A percentile compares a stretch with the other conserved stretches of the same genome.
phyloP scores from a whole-genome alignment of 2,329 filamentous ascomycete species.

The Byssoonygena ceratinophila region DNA sequence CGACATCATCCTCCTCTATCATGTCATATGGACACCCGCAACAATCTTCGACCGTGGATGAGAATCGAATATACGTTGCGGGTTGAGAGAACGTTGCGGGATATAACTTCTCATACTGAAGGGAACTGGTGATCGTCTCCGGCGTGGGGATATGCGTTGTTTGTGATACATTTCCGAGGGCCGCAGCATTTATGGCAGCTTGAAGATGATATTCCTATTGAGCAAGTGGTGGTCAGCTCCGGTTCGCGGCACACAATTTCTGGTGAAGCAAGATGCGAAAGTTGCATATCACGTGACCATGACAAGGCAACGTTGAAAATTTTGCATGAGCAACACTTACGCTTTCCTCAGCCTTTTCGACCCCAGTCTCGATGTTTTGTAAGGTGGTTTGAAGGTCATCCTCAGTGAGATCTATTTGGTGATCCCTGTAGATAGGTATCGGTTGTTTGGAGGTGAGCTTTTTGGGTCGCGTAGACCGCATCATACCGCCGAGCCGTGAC shows the following conservation, averaged over 20 bases:
- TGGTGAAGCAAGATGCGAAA: background rate
- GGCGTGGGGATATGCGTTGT: conserved; percentile 56
- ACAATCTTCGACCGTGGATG: conserved; percentile 93
- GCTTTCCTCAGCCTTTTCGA: conserved; percentile 94
- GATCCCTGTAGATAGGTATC: conserved; percentile 76
- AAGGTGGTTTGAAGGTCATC: conserved; percentile 71
- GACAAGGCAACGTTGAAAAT: conserved; percentile 24
- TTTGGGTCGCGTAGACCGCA: conserved; percentile 40
- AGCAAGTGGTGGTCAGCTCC: conserved; percentile 8
- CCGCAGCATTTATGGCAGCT: conserved; percentile 59
- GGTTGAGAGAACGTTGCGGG: conserved; percentile 69
- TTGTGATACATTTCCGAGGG: conserved; percentile 51
- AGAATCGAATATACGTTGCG: conserved; percentile 91
- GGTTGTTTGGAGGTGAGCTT: conserved; percentile 88
- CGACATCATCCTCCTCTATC: conserved; percentile 79
- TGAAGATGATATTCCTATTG: conserved; percentile 88
- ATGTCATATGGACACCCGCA: conserved; percentile 87
- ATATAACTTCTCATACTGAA: conserved; percentile 86
- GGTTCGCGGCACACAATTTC: background rate
- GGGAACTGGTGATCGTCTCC: conserved; percentile 50
- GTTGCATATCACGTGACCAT: conserved; percentile 30
- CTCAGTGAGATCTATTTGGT: conserved; percentile 83
- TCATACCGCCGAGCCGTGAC: conserved; percentile 38
- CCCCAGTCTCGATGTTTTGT: conserved; percentile 83
- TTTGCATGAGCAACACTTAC: conserved; percentile 51